Base-by-base conservation (phyloP, 2,329 filamentous ascomycete genomes). In the Neonectria ditissima region DNA sequence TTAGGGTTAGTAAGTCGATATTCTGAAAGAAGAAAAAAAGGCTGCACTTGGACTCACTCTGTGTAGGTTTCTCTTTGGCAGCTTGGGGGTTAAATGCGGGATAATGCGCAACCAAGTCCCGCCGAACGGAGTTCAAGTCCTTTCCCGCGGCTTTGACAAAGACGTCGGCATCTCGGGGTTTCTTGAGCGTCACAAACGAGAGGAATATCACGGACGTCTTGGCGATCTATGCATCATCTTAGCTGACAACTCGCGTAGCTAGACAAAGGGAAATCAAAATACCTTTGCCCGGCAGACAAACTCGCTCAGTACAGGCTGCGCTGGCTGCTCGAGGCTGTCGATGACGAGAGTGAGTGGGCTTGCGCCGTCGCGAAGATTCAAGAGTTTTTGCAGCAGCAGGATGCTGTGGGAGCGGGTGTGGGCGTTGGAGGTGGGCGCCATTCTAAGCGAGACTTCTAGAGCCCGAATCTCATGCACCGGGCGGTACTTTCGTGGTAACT, bases 281-380 rank as follows among this genome's bases (percentile, higher is more conserved):
- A 92, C 92, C 82, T 91, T 92, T 58, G 92, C 93, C 71, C 94
- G 86, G 50, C 84, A 82, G 57, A 92, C 87, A 78, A 95, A 92
- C 78, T 97, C 94, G 18, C 82, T 80, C 2, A 95, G 68, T 4
- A 97, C 80, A 0, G 90, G 89, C 30, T 83, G 84, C 7, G 89
- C 92, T 26, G 90, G 89, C 79, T 97, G 94, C 80, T 97, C 93
- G 30, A 97, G 83, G 34, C 86, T 92, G 78, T 98, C 95, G 60
- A 97, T 84, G 3, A 97, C 80, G 26, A 98, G 82, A 0, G 94
- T 97, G 73, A 98, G 89, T 3, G 95, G 95, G 52, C 93, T 97
- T 14, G 91, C 89, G 60, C 88, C 89, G 77, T 96, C 92, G 66
- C 93, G 87, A 59, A 93, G 83, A 74, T 90, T 92, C 67, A 97